phyloP scores from a whole-genome alignment of 1,284 basidiomycete genomes.

The Moniliella sp. region DNA sequence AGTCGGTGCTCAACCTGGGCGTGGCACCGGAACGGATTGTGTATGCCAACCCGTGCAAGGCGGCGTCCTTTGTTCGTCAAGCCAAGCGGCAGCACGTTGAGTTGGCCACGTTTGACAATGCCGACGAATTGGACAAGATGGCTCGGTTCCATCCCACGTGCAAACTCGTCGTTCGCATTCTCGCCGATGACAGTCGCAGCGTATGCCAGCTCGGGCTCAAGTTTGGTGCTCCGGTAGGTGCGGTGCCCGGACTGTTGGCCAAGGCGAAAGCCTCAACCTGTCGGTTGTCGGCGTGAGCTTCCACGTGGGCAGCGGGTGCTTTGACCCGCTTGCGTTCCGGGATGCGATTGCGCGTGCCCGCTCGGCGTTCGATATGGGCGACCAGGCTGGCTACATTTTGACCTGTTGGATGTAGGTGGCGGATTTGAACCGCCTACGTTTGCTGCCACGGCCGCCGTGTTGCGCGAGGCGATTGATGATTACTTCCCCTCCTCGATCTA shows the following conservation, averaged over 20 bases:
- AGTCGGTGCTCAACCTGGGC: conserved; percentile 53
- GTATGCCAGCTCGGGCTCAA: conserved; percentile 82
- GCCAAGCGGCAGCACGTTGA: conserved; percentile 59
- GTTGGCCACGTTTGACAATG: conserved; percentile 94
- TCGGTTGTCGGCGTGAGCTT: conserved; percentile 87
- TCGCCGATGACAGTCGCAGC: conserved; percentile 88
- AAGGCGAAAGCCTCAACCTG: conserved; percentile 57
- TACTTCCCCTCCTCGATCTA: conserved; percentile 53
- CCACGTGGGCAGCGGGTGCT: conserved; percentile 92
- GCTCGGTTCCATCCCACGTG: conserved; percentile 59
- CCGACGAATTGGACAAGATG: conserved; percentile 90
- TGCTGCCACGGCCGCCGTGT: conserved; percentile 53
- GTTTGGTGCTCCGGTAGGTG: conserved; percentile 73
- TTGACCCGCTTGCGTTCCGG: conserved; percentile 66
- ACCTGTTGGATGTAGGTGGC: conserved; percentile 73
- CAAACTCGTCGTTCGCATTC: conserved; percentile 73
- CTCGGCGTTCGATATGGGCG: conserved; percentile 67
- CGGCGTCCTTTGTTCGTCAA: conserved; percentile 68
- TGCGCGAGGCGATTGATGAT: conserved; percentile 51
- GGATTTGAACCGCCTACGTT: conserved; percentile 83
- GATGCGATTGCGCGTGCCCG: conserved; percentile 71
- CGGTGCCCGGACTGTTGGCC: conserved; percentile 56
- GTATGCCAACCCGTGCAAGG: conserved; percentile 98
- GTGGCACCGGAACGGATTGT: conserved; percentile 49
- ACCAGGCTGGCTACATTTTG: conserved; percentile 61